phyloP scores from a whole-genome alignment of 805 yeast genomes.

The Zygoascus tannicola region DNA sequence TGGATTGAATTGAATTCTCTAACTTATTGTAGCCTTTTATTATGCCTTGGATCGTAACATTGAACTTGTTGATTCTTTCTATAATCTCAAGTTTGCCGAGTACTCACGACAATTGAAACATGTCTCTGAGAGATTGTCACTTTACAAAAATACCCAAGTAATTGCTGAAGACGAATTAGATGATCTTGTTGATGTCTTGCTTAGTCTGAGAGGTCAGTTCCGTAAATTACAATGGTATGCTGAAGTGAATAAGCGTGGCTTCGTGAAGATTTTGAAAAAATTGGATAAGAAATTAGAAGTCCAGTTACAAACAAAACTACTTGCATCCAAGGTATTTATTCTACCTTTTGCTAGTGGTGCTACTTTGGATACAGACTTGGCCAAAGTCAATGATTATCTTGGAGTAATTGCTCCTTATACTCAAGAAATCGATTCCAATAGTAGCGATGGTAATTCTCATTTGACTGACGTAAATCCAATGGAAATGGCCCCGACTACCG shows the following conservation, averaged over 20 bases:
- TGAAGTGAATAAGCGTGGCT: conserved; percentile 84
- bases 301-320: conserved; percentile 43
- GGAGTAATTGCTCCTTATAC: conserved; percentile 23
- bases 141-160: conserved; percentile 15
- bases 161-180: conserved; percentile 47
- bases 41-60: conserved; percentile 70
- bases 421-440: neutral
- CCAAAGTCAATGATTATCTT: conserved; percentile 20
- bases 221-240: conserved; percentile 90
- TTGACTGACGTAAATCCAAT: neutral
- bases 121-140: conserved; percentile 21
- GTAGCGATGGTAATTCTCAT: neutral
- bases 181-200: conserved; percentile 55
- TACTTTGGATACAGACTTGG: conserved; percentile 47
- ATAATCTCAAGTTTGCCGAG: conserved; percentile 61
- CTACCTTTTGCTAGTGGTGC: conserved; percentile 68
- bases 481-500: conserved; percentile 4
- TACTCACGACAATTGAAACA: conserved; percentile 57
- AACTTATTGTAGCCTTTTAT: conserved; percentile 52
- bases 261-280: conserved; percentile 79
- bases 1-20: neutral
- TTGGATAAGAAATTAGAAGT: conserved; percentile 77
- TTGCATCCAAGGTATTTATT: conserved; percentile 60
- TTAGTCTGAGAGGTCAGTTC: conserved; percentile 66
- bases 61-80: conserved; percentile 73